Conservation (phyloP, 1,284 basidiomycete genomes). For the Grifola frondosa region DNA sequence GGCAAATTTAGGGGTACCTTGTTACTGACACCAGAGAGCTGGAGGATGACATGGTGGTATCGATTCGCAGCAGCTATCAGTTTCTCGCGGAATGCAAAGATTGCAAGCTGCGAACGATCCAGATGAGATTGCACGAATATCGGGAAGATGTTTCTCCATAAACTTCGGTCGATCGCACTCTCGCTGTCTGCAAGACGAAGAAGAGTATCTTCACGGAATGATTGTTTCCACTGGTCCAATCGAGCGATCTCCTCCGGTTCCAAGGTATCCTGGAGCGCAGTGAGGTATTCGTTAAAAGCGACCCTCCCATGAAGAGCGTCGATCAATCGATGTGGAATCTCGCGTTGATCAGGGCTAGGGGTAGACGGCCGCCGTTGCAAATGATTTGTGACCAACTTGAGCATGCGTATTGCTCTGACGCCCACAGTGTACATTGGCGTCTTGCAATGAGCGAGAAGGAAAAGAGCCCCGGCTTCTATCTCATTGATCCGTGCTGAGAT, state of each 20-base stretch:
- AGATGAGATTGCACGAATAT: constrained; percentile 56
- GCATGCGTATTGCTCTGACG: constrained; percentile 56
- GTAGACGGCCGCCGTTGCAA: constrained; percentile 36
- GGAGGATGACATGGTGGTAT: constrained; percentile 66
- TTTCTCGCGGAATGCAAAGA: constrained; percentile 57
- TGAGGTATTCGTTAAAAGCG: constrained; percentile 45
- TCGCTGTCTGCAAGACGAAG: constrained; percentile 68
- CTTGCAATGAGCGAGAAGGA: constrained; percentile 72
- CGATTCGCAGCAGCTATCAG: constrained; percentile 64
- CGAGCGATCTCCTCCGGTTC: constrained; percentile 58
- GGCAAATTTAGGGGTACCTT: constrained; percentile 45
- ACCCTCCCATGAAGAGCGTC: constrained; percentile 51
- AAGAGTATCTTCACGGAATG: constrained; percentile 49
- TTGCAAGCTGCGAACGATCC: constrained; percentile 44
- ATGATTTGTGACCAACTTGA: constrained; percentile 37
- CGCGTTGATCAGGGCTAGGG: constrained; percentile 24
- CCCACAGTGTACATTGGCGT: constrained; percentile 53
- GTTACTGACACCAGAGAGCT: constrained; percentile 63
- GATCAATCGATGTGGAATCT: constrained; percentile 41
- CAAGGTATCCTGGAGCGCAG: constrained; percentile 66
- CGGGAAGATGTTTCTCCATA: constrained; percentile 75
- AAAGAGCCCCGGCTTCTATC: constrained; percentile 75
- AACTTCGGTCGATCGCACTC: constrained; percentile 58
- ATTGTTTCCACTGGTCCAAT: constrained; percentile 62
- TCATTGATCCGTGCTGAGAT: constrained; percentile 50